phyloP scores from a whole-genome alignment of 176 grass and related monocot species.

The Stipa capillata region DNA sequence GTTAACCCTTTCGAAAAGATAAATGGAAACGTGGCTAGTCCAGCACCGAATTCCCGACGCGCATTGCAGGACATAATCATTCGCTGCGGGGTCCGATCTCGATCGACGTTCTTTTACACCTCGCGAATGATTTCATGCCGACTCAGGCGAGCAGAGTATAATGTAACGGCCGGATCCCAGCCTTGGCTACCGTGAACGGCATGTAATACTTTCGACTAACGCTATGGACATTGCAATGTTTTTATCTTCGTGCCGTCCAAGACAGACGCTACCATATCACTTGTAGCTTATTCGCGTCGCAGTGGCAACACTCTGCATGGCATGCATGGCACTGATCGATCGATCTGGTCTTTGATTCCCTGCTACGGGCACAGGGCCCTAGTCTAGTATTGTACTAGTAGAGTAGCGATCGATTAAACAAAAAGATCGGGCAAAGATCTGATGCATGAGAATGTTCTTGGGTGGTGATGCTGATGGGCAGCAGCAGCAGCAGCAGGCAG shows the following conservation, averaged over 20 bases:
- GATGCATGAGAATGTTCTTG: conserved; percentile 55
- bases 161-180: conserved; percentile 9
- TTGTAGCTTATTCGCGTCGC: not conserved
- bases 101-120: conserved; percentile 23
- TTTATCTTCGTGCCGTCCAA: conserved; percentile 32
- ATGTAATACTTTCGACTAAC: not conserved
- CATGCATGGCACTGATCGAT: not conserved
- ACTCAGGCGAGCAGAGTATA: not conserved
- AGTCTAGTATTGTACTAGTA: too few relatives aligned
- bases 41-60: conserved; percentile 26
- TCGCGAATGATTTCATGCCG: conserved; percentile 22
- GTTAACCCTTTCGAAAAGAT: too few relatives aligned
- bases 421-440: conserved; percentile 46
- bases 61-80: conserved; percentile 29
- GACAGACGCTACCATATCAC: not conserved
- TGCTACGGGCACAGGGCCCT: not conserved
- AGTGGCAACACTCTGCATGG: too few relatives aligned
- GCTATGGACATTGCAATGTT: conserved; percentile 23
- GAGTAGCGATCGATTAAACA: conserved; percentile 48
- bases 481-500: too few relatives aligned
- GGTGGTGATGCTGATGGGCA: too few relatives aligned
- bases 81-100: conserved; percentile 11
- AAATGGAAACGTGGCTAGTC: not conserved
- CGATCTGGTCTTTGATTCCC: conserved; percentile 42
- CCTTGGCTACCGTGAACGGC: conserved; percentile 20